Evolutionary conservation across 208 protist species (phyloP).

Genomic region (Leishmania arabica): DNA sequence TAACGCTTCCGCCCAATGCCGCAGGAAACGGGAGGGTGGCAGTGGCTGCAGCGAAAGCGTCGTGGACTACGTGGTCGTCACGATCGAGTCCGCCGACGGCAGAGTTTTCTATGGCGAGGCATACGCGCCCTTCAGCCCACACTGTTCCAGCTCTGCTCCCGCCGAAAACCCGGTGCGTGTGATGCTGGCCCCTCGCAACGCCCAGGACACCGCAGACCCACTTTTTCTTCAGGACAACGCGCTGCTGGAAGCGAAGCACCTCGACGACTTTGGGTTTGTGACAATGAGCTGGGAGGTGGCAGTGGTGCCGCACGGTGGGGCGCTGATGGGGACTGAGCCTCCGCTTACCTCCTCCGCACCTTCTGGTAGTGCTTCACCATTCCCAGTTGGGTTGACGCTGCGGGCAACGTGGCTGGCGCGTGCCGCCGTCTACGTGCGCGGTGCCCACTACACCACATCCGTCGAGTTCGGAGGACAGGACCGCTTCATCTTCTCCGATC

Average conservation of each 20-base stretch:
- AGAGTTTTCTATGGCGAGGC: constrained; percentile 60
- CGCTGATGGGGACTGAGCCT: constrained; percentile 16
- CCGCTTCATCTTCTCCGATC: constrained; percentile 37
- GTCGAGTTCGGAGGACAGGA: constrained; percentile 73
- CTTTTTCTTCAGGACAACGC: constrained; percentile 61
- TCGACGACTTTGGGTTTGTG: constrained; percentile 88
- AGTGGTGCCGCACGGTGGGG: constrained; percentile 71
- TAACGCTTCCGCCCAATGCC: background rate
- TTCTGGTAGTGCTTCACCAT: background rate
- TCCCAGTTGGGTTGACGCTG: constrained; percentile 76
- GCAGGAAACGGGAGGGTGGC: constrained; percentile 7
- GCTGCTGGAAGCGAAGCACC: constrained; percentile 40
- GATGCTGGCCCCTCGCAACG: constrained; percentile 81
- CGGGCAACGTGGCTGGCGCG: constrained; percentile 72
- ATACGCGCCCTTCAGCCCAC: constrained; percentile 73
- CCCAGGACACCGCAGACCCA: constrained; percentile 54
- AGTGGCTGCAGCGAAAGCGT: constrained; percentile 17
- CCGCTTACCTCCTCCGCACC: background rate
- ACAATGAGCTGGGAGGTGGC: constrained; percentile 70
- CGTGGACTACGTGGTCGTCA: constrained; percentile 61
- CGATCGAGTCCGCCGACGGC: constrained; percentile 47
- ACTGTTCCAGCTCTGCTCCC: constrained; percentile 46
- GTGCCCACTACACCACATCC: constrained; percentile 62
- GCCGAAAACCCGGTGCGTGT: constrained; percentile 52
- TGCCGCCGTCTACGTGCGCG: constrained; percentile 38